Percentiles rank a stretch among this genome's conserved stretches.
Evolutionary conservation across 805 yeast species (phyloP).

Genomic region (Lachancea lanzarotensis): DNA sequence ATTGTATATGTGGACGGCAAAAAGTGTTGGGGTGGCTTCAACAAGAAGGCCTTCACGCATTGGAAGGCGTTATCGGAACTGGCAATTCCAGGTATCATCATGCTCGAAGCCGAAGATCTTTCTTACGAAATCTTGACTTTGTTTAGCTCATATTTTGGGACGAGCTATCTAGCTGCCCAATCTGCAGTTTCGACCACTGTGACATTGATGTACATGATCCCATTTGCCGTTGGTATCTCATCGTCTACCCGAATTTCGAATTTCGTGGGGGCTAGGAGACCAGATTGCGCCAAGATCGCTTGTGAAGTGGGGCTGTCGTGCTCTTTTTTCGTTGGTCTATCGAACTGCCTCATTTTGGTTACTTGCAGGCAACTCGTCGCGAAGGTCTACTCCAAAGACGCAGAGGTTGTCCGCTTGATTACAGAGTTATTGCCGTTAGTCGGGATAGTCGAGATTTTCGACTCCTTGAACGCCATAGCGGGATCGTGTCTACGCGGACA

Average conservation of each 20-base stretch:
- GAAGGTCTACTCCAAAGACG: conserved; percentile 53
- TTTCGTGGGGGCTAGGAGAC: conserved; percentile 54
- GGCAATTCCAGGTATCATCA: conserved; percentile 69
- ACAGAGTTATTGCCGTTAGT: conserved; percentile 50
- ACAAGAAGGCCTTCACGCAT: conserved; percentile 43
- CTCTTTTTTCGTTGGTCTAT: conserved; percentile 40
- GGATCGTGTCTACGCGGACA: conserved; percentile 84
- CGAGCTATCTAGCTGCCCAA: conserved; percentile 65
- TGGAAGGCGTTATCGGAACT: conserved; percentile 54
- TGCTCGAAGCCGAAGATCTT: conserved; percentile 71
- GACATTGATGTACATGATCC: conserved; percentile 61
- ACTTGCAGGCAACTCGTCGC: conserved; percentile 48
- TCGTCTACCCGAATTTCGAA: conserved; percentile 68
- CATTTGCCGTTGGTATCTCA: conserved; percentile 68
- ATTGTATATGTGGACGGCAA: conserved; percentile 54
- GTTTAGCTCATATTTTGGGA: conserved; percentile 64
- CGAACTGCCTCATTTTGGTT: conserved; percentile 46
- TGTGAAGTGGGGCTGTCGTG: conserved; percentile 39
- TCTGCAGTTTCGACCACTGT: conserved; percentile 63
- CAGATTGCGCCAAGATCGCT: conserved; percentile 42
- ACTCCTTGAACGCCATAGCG: conserved; percentile 62
- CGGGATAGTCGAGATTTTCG: conserved; percentile 63
- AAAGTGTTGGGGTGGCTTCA: conserved; percentile 65
- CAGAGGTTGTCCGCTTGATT: conserved; percentile 47
- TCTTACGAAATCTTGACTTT: conserved; percentile 70